Evolutionary conservation across 768 basidiomycete genomes (phyloP).

Genomic region (Suillus decipiens): DNA sequence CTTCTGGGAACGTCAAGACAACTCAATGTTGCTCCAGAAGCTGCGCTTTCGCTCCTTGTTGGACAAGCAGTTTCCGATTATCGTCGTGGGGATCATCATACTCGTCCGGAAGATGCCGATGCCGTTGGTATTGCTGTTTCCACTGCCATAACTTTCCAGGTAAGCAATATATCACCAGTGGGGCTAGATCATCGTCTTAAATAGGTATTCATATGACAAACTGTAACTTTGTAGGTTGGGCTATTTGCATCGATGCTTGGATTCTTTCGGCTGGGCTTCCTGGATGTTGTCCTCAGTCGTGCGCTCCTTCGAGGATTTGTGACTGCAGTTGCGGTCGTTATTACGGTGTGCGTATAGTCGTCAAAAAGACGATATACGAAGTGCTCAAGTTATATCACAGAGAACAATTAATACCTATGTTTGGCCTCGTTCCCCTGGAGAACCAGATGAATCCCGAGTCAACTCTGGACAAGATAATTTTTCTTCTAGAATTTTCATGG

Average conservation of each 20-base stretch:
- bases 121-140: conserved; percentile 65
- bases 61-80: conserved; percentile 83
- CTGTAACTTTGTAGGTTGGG: conserved; percentile 57
- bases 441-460: conserved; percentile 59
- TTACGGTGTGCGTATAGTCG: conserved; percentile 63
- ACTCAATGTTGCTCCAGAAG: conserved; percentile 86
- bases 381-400: conserved; percentile 35
- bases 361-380: conserved; percentile 7
- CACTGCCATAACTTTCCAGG: conserved; percentile 85
- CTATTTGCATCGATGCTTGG: conserved; percentile 85
- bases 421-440: conserved; percentile 68
- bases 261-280: conserved; percentile 86
- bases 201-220: neutral
- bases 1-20: conserved; percentile 85
- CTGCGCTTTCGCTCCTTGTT: conserved; percentile 81
- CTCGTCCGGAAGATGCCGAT: conserved; percentile 42
- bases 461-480: conserved; percentile 75
- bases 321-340: conserved; percentile 81
- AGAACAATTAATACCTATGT: conserved; percentile 88
- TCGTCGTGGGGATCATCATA: conserved; percentile 51
- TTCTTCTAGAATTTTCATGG: conserved; percentile 63
- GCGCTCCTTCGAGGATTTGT: conserved; percentile 88
- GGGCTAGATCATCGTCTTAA: neutral
- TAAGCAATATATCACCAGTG: conserved; percentile 41
- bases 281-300: conserved; percentile 90